Conservation (phyloP, 257 asterid genomes). For the Fraxinus americana region DNA sequence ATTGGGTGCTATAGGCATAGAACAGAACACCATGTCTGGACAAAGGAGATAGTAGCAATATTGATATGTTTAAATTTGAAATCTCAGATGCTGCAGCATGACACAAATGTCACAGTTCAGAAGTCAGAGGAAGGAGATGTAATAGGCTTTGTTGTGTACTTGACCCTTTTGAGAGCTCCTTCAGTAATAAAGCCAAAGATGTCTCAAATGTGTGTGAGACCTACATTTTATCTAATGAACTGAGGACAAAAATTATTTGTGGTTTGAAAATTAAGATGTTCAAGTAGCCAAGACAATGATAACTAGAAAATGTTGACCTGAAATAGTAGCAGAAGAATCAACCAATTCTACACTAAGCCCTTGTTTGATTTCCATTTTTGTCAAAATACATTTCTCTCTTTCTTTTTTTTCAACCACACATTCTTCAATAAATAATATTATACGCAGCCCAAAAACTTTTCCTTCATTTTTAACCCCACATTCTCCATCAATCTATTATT, state of each 20-base stretch:
- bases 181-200: slow-evolving; percentile 9
- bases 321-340: slow-evolving; percentile 19
- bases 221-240: slow-evolving; percentile 8
- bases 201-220: background rate
- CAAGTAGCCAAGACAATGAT: background rate
- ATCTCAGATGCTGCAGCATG: background rate
- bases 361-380: no score
- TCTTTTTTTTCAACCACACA: no score
- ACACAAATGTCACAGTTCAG: slow-evolving; percentile 9
- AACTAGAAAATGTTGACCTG: background rate
- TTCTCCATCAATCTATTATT: no score
- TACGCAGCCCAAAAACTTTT: no score
- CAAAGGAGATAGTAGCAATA: background rate
- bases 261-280: slow-evolving; percentile 7
- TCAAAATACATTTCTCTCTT: no score
- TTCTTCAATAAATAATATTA: no score
- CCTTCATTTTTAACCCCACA: no score
- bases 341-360: background rate
- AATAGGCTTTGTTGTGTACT: slow-evolving; percentile 7
- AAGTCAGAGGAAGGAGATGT: background rate
- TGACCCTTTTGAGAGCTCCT: background rate
- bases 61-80: background rate
- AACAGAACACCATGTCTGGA: background rate
- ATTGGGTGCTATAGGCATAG: background rate
- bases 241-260: background rate